Evolutionary conservation across 306 rosid genomes (phyloP), one percentile per base, ranked within the genome.

Genomic region (Vicia sativa): DNA sequence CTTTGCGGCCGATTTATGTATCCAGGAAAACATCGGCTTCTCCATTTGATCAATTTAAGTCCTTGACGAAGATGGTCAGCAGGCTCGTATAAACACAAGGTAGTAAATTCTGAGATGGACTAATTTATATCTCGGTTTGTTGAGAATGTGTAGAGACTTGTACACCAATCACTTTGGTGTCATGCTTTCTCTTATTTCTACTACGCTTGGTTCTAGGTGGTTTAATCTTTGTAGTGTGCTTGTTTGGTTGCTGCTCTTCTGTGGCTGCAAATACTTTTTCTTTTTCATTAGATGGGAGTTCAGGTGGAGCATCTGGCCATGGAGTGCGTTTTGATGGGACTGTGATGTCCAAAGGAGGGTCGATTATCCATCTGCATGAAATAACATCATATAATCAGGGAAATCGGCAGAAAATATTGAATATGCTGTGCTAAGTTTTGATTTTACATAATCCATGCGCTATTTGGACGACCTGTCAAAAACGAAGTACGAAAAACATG

Each of bases 291-390:
- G 91, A 72, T 39, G 89, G 92, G 49, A 90, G 96, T 78, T 95
- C 99, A 9, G 96, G 99, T 63, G 95, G 99, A 73, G 87, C 82
- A 57, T 95, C 97, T 0, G 99, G 99, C 99, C 99, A 95, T 42
- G 96, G 95, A 13, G 95, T 90, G 54, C 80, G 90, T 80, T 91
- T 95, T 4, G 99, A 86, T 29, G 96, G 91, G 52, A 91, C 86
- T 0, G 89, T 95, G 71, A 95, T 82, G 76, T 95, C 97, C 84
- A 95, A 42, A 67, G 99, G 97, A 75, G 95, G 96, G 68, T 91
- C 95, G 45, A 90, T 87, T 15, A 83, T 82, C 99, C 99, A 95
- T 79, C 99, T 95, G 84, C 37, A 57, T 60, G 37, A 68, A 56
- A 55, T 57, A 18, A 18, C 42, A 70, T 67, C 65, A 69, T 62